Conservation (phyloP, 1,139 yeast genomes). For the Magnusiomyces suaveolens region DNA sequence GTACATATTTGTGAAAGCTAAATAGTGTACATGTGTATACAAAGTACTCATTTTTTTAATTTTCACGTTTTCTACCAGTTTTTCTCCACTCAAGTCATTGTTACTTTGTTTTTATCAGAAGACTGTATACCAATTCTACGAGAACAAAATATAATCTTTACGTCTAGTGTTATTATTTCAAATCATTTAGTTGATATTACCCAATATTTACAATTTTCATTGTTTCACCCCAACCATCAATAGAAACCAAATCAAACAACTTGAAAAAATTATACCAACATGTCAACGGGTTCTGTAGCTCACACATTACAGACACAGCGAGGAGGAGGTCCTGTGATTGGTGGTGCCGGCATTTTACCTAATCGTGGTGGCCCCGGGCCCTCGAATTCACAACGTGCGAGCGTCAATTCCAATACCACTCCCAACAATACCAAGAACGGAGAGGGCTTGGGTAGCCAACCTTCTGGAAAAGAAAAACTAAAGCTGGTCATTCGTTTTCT, state of each 20-base stretch:
- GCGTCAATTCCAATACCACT: neutral
- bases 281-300: neutral
- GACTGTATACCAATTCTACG: neutral
- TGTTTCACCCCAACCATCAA: neutral
- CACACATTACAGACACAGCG: neutral
- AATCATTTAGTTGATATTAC: too few relatives aligned
- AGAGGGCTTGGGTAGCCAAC: neutral
- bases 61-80: neutral
- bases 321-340: neutral
- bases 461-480: constrained; percentile 1
- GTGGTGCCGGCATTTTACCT: neutral
- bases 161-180: too few relatives aligned
- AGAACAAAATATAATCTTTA: neutral
- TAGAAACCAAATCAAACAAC: neutral
- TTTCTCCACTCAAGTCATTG: neutral
- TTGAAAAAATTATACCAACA: neutral
- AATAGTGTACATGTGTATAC: neutral
- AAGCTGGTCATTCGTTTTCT: constrained; percentile 2
- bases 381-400: neutral
- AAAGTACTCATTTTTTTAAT: neutral
- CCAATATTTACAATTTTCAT: neutral
- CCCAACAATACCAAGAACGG: too few relatives aligned
- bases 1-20: neutral
- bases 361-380: neutral
- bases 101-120: too few relatives aligned